phyloP scores from a whole-genome alignment of 169 alveolate species.

The Cryptosporidium tyzzeri region DNA sequence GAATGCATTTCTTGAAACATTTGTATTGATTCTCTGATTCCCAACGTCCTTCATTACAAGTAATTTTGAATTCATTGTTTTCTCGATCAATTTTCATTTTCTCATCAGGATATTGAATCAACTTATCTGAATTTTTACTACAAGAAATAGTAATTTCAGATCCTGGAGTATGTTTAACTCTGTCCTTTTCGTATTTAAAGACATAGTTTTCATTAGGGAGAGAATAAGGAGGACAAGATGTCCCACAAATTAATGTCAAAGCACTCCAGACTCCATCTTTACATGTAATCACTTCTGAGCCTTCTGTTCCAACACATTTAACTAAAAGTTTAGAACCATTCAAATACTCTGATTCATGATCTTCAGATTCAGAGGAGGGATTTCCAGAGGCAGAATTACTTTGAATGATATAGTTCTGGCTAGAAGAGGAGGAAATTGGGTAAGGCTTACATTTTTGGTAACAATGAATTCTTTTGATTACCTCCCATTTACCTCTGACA shows the following conservation, averaged over 20 bases:
- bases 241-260: slow-evolving; percentile 77
- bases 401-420: slow-evolving; percentile 36
- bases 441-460: slow-evolving; percentile 52
- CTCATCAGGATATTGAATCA: slow-evolving; percentile 7
- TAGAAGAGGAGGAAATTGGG: slow-evolving; percentile 40
- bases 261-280: slow-evolving; percentile 79
- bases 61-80: slow-evolving; percentile 12
- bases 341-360: slow-evolving; percentile 1
- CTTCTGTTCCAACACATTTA: slow-evolving; percentile 34
- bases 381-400: neutral
- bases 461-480: neutral
- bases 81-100: slow-evolving; percentile 5
- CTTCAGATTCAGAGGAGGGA: slow-evolving; percentile 7
- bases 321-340: slow-evolving; percentile 28
- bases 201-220: slow-evolving; percentile 36
- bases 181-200: slow-evolving; percentile 16
- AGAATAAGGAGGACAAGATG: slow-evolving; percentile 78
- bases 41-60: slow-evolving; percentile 66
- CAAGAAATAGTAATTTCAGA: slow-evolving; percentile 52
- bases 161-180: slow-evolving; percentile 42
- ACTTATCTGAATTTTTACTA: slow-evolving; percentile 31
- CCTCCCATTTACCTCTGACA: slow-evolving; percentile 49
- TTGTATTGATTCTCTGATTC: slow-evolving; percentile 8
- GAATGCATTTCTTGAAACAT: slow-evolving; percentile 50
- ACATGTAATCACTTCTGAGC: slow-evolving; percentile 76